Evolutionary conservation across 2,329 filamentous ascomycete species (phyloP).

Genomic region (Fusarium guadeloupense): DNA sequence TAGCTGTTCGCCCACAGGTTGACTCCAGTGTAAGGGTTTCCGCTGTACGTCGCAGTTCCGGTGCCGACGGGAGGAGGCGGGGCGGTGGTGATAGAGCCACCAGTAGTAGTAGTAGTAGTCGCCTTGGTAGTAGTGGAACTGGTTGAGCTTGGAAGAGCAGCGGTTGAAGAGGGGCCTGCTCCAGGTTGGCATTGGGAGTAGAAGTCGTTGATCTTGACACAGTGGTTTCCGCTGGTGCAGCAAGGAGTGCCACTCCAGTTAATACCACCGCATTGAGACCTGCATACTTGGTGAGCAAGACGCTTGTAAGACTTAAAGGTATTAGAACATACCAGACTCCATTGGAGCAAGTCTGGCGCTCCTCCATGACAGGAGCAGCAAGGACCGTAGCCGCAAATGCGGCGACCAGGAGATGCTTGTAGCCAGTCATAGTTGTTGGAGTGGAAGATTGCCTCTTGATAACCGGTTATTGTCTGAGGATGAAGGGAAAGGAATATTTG

Average conservation of each 20-base stretch:
- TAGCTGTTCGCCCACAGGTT: conserved; percentile 63
- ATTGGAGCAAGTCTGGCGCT: conserved; percentile 47
- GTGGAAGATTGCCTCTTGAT: neutral
- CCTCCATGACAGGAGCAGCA: conserved; percentile 48
- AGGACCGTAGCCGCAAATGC: conserved; percentile 46
- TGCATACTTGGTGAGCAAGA: conserved; percentile 30
- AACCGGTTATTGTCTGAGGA: conserved; percentile 5
- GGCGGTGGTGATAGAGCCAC: conserved; percentile 28
- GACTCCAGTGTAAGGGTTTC: conserved; percentile 64
- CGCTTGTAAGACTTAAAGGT: fast-evolving
- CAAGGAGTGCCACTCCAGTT: conserved; percentile 56
- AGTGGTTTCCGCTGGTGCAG: conserved; percentile 46
- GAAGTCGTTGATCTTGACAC: conserved; percentile 40
- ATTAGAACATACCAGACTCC: conserved; percentile 23
- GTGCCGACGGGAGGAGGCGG: conserved; percentile 43
- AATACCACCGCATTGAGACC: conserved; percentile 57
- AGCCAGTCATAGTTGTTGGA: conserved; percentile 20
- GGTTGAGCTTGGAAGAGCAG: conserved; percentile 24
- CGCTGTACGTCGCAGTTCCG: conserved; percentile 55
- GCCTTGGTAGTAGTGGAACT: conserved; percentile 4
- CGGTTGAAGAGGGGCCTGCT: conserved; percentile 21
- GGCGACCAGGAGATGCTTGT: conserved; percentile 30
- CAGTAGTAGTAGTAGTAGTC: conserved; percentile 6
- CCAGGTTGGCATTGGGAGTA: conserved; percentile 39
- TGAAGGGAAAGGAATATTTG: neutral